These are phyloP conservation scores for Leccinum fallax DNA, from an alignment of 1,284 basidiomycete genomes.

Conservation along the genomic window DNA sequence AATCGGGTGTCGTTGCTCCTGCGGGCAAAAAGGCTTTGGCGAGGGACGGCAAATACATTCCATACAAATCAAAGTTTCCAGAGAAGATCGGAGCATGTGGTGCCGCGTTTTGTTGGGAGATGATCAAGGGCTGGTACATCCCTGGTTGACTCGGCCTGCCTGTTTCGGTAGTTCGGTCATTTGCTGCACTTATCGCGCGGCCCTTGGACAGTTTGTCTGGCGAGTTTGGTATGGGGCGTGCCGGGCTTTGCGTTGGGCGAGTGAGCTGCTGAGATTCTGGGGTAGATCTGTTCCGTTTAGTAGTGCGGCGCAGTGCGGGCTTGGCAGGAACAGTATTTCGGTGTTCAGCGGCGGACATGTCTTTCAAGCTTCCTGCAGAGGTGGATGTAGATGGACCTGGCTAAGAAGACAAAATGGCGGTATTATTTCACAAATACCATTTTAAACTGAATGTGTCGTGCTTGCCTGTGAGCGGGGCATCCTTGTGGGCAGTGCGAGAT, in stretches of 20 bases:
- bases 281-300: slow-evolving; percentile 19
- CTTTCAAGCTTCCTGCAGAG: slow-evolving; percentile 25
- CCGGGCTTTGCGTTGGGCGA: slow-evolving; percentile 2
- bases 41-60: slow-evolving; percentile 40
- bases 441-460: background rate
- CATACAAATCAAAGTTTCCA: slow-evolving; percentile 45
- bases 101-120: slow-evolving; percentile 9
- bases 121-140: slow-evolving; percentile 9
- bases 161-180: slow-evolving; percentile 1
- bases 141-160: slow-evolving; percentile 2
- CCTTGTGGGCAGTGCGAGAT: background rate
- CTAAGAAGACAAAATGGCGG: slow-evolving; percentile 5
- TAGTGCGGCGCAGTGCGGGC: slow-evolving; percentile 17
- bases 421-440: background rate
- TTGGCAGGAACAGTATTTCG: slow-evolving; percentile 6
- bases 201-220: slow-evolving; percentile 16
- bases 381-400: slow-evolving; percentile 13
- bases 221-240: slow-evolving; percentile 11
- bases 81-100: slow-evolving; percentile 19
- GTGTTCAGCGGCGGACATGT: slow-evolving; percentile 8
- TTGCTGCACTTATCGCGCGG: background rate
- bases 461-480: slow-evolving; percentile 26
- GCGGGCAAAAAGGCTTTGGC: slow-evolving; percentile 34
- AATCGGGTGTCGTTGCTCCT: slow-evolving; percentile 30
- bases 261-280: slow-evolving; percentile 17